Evolutionary conservation across 306 rosid genomes (phyloP), one percentile per base, ranked within the genome.

Genomic region (Benincasa hispida): DNA sequence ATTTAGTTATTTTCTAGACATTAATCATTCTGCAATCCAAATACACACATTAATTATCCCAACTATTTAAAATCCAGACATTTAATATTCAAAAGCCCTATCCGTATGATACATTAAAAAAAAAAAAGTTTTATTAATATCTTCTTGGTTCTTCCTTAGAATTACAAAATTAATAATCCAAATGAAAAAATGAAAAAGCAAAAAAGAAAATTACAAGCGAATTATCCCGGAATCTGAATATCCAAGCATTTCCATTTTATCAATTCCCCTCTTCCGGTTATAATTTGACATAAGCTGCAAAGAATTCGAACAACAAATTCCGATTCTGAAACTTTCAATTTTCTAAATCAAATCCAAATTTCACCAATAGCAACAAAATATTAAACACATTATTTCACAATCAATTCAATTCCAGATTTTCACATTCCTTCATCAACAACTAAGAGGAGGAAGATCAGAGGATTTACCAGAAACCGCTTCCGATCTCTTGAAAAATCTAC

Each of bases 401-500:
- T 45, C 15, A 62, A 39, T 21, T 13, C 32, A 21, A 67, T 67
- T 41, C n/a, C 53, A 39, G 54, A 21, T 67, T 69, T 25, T 21
- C 22, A 69, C 2, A 45, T 25, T 15, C 57, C 57, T 25, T 68
- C 74, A 69, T 42, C 83, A 93, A 87, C 96, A 87, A 55, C 69
- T 77, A 68, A 76, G 1, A 0, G 94, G 90, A 53, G 92, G 88
- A 79, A 90, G 91, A 85, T 86, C 88, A 37, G 82, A 81, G 2
- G 17, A 61, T 8, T 81, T 76, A 1, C 76, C 77, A 6, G 78
- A 45, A 25, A 35, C 70, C 1, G 39, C 74, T 1, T 41, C 77
- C 0, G 61, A 13, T 50, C 81, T 83, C 50, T 77, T 59, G 77
- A 90, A 89, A 77, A 85, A 82, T 21, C 72, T 22, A 77, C 89